A percentile compares a stretch with the other conserved stretches of the same genome.
These are phyloP conservation scores for Aspergillus felis DNA, from an alignment of 2,329 filamentous ascomycete genomes.

Conservation along the genomic window DNA sequence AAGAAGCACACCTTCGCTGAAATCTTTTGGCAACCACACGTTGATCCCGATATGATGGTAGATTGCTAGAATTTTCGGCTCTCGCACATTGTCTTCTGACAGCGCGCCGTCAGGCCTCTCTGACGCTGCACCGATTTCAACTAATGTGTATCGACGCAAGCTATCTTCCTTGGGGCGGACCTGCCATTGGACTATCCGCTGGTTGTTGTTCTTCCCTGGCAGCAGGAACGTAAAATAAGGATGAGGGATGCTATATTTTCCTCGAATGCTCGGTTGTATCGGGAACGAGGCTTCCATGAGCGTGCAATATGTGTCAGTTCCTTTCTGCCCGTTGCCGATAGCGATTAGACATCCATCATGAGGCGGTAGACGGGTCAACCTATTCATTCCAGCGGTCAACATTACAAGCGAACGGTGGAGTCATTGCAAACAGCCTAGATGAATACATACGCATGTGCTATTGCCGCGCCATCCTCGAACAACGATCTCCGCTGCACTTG, in stretches of 20 bases:
- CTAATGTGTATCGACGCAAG: conserved; percentile 5
- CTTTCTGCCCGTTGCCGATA: background rate
- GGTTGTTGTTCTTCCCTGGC: background rate
- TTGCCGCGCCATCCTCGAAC: background rate
- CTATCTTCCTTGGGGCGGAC: conserved; percentile 5
- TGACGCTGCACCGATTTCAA: background rate
- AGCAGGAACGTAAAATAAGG: conserved; percentile 8
- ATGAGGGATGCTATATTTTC: conserved; percentile 4
- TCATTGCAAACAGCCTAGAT: background rate
- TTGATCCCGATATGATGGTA: conserved; percentile 5
- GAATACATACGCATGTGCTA: conserved; percentile 1
- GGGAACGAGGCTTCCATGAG: conserved; percentile 4
- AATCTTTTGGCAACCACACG: conserved; percentile 4
- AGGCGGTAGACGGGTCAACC: background rate
- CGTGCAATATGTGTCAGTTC: background rate
- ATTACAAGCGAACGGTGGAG: background rate
- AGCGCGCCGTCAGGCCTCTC: background rate
- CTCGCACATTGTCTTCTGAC: background rate
- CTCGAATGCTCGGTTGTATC: conserved; percentile 3
- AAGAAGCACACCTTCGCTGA: conserved; percentile 5
- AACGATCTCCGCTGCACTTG: conserved; percentile 4
- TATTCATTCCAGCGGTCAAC: background rate
- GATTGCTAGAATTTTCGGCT: conserved; percentile 1
- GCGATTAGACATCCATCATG: background rate
- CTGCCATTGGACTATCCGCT: conserved; percentile 5